Base-by-base conservation (phyloP, 2,329 filamentous ascomycete species). In the Neofusicoccum laricinum region DNA sequence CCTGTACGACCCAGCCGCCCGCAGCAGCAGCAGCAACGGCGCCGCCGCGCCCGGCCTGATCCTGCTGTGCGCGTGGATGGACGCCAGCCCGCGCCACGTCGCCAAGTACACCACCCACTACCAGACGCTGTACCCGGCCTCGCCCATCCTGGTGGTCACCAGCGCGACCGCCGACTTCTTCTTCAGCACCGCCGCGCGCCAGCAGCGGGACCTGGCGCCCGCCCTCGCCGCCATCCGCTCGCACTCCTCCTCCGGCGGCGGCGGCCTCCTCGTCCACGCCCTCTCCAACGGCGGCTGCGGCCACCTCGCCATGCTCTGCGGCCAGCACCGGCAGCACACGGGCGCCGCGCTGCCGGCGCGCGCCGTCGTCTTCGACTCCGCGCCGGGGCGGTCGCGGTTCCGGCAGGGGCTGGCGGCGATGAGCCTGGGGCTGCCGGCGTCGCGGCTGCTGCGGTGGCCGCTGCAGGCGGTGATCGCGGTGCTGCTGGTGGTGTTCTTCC, bases 251-350 rank as follows among this genome's bases (percentile, higher is more conserved):
- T 4, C 19, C 50, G 8, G 21, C 12, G 61, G 30, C 25, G 71
- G 71, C 2, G 71, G 72, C 7, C 61, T 77, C 5, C 69, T 77
- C 2, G 70, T 75, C 21, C 75, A 77, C 55, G 73, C 70, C 48
- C 76, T 75, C 59, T 75, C 72, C 32, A 77, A 77, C 43, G 76
- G 76, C 5, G 76, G 76, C 7, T 73, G 70, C 4, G 74, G 73
- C 36, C 72, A 76, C 59, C 63, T 75, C 41, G 69, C 70, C 17
- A 70, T 75, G 51, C 71, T 77, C 63, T 71, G 69, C 3, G 73
- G 72, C 48, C 68, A 69, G n/a, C 77, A 74, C 72, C 69, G 66
- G n/a, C 58, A 57, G 17, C 65, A 21, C 2, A 68, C 68, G 30
- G 69, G 68, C 6, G 51, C 43, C 4, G 46, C 63, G 14, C 55